These are phyloP conservation scores for Tolypocladium ophioglossoides DNA, from an alignment of 2,329 filamentous ascomycete species.

Conservation along the genomic window DNA sequence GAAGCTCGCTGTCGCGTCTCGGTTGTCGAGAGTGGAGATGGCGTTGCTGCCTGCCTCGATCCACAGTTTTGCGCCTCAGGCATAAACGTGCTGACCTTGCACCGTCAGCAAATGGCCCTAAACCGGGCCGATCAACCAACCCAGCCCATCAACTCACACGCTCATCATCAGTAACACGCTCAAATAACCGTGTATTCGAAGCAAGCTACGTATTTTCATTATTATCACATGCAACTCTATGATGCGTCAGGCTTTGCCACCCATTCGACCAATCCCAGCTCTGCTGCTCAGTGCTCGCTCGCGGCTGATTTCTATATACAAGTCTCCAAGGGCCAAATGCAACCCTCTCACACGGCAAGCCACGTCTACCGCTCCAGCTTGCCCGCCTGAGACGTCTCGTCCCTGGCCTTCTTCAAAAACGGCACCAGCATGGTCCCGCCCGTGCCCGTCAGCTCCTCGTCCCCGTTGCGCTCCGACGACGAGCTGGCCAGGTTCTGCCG, in stretches of 20 bases:
- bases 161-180: neutral
- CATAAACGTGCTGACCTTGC: neutral
- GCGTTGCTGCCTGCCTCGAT: neutral
- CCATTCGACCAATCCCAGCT: no score
- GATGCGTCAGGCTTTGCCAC: neutral
- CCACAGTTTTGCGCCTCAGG: neutral
- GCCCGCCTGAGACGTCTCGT: constrained; percentile 55
- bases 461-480: constrained; percentile 21
- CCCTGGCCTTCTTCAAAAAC: constrained; percentile 78
- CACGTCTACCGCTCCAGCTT: constrained; percentile 11
- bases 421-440: constrained; percentile 81
- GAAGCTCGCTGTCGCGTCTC: neutral
- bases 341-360: neutral
- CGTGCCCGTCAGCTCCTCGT: constrained; percentile 60
- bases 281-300: neutral
- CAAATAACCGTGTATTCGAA: neutral
- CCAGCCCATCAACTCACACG: no score
- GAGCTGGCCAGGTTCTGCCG: constrained; percentile 34
- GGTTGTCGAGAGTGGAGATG: neutral
- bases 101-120: neutral
- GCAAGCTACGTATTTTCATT: neutral
- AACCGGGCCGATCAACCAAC: no score
- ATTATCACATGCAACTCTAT: neutral
- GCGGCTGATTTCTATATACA: neutral
- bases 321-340: neutral